Conservation (phyloP, 345 rosid genomes). For the Raphanus raphanistrum region DNA sequence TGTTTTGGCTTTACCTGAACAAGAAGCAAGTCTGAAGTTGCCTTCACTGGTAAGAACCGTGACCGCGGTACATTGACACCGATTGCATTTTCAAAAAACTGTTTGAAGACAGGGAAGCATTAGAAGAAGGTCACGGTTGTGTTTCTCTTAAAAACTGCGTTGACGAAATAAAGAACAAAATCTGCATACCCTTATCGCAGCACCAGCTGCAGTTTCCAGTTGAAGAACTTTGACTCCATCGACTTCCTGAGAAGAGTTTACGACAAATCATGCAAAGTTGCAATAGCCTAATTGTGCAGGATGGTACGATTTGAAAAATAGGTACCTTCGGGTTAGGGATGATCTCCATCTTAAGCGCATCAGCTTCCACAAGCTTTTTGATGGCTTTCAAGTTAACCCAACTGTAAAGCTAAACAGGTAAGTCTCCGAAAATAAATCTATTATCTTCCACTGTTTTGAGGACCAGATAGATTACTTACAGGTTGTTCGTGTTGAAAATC, state of each 20-base stretch:
- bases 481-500: conserved; percentile 91
- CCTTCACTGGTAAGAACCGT: conserved; percentile 86
- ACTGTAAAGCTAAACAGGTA: conserved; percentile 44
- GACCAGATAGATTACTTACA: conserved; percentile 54
- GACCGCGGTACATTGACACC: conserved; percentile 85
- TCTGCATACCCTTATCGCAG: conserved; percentile 67
- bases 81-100: conserved; percentile 84
- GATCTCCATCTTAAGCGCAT: conserved; percentile 93
- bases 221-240: conserved; percentile 92
- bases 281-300: background rate
- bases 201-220: conserved; percentile 96
- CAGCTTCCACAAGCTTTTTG: conserved; percentile 85
- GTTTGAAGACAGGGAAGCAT: background rate
- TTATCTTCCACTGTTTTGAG: background rate
- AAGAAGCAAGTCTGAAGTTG: conserved; percentile 89
- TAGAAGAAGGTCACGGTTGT: background rate
- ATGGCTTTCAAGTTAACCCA: conserved; percentile 92
- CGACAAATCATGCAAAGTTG: background rate
- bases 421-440: background rate
- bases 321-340: conserved; percentile 82
- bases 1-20: conserved; percentile 53
- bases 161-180: background rate
- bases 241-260: conserved; percentile 58
- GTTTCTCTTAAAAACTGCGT: background rate
- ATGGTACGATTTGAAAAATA: background rate